Percentiles rank a stretch among this genome's conserved stretches.
These are phyloP conservation scores for Magnaporthiopsis incrustans DNA, from an alignment of 2,329 filamentous ascomycete species.

Conservation along the genomic window DNA sequence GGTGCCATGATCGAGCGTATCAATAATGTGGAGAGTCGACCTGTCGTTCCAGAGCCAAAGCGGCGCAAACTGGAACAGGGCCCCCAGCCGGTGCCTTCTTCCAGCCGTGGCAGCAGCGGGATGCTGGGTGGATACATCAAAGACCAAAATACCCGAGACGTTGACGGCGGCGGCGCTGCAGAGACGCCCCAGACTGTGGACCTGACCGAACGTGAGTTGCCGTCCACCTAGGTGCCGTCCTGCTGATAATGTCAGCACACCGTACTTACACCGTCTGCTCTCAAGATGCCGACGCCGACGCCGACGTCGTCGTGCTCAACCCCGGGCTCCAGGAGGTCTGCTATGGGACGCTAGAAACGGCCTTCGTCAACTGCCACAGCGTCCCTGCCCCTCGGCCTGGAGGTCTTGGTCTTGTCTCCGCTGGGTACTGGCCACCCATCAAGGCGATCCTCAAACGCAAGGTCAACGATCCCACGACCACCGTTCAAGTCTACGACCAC, in stretches of 20 bases:
- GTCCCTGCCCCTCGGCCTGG: conserved; percentile 64
- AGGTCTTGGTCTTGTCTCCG: conserved; percentile 47
- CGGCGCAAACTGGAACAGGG: conserved; percentile 46
- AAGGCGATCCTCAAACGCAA: conserved; percentile 61
- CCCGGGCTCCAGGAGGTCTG: conserved; percentile 66
- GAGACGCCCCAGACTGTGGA: conserved; percentile 43
- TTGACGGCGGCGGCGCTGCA: conserved; percentile 17
- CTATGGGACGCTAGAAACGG: conserved; percentile 67
- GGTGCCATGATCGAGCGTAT: conserved; percentile 64
- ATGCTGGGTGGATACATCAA: conserved; percentile 39
- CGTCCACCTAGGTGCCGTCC: too few relatives aligned
- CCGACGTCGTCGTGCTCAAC: conserved; percentile 33
- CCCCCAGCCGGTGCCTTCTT: conserved; percentile 14
- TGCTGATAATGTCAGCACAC: too few relatives aligned
- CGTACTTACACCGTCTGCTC: background rate
- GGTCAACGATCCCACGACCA: conserved; percentile 43
- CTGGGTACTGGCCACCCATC: conserved; percentile 61
- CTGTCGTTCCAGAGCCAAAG: conserved; percentile 52
- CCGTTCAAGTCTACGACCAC: conserved; percentile 68
- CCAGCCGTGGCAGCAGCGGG: conserved; percentile 39
- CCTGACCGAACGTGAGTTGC: conserved; percentile 41
- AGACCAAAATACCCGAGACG: background rate
- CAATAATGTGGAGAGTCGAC: conserved; percentile 65
- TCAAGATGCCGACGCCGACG: conserved; percentile 11
- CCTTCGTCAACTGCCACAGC: conserved; percentile 55